Base-by-base conservation (phyloP, 208 protist genomes). In the Trypanosoma lewisi region DNA sequence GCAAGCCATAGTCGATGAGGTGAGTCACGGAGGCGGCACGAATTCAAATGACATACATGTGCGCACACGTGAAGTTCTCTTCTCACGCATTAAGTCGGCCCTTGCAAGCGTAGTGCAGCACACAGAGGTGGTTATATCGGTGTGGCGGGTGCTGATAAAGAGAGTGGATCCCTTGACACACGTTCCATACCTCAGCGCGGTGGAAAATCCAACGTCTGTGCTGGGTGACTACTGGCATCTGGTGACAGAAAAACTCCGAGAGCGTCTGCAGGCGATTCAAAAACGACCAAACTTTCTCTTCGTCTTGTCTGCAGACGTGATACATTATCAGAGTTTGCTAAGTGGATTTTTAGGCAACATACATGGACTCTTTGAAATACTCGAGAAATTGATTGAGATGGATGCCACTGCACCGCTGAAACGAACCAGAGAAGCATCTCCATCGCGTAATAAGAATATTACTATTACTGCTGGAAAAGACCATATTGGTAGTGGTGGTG, bases 171-270 rank as follows among this genome's bases (percentile, higher is more conserved):
- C 61, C 23, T 48, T 67, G 25, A 83, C 77, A 9, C 67, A 82
- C 42, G 60, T 36, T 21, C 54, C 64, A 0, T 87, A 80, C 57
- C 48, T 89, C 14, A 57, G 57, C 41, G 55, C 63, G 17, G 59
- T 87, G 41, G 83, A 87, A 39, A 53, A 54, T n/a, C 87, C 83
- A 6, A 77, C 75, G 45, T 77, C 80, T 61, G 51, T 89, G 30
- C 70, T 93, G 19, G 67, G 78, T 9, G 83, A 93, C 36, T 93
- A 86, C 68, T 89, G 83, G 81, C 70, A 75, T 0, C 44, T 78
- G 8, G 62, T 85, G 17, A 81, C 75, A 28, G 83, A 88, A 17
- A 85, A 82, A 66, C 34, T 90, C 54, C 63, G 75, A 19, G 83
- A 88, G 72, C 73, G 76, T 34, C 62, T 93, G 44, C 52, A 63